Evolutionary conservation across 805 yeast species (phyloP), one percentile per base, ranked within the genome.

Genomic region (Candida glaebosa): DNA sequence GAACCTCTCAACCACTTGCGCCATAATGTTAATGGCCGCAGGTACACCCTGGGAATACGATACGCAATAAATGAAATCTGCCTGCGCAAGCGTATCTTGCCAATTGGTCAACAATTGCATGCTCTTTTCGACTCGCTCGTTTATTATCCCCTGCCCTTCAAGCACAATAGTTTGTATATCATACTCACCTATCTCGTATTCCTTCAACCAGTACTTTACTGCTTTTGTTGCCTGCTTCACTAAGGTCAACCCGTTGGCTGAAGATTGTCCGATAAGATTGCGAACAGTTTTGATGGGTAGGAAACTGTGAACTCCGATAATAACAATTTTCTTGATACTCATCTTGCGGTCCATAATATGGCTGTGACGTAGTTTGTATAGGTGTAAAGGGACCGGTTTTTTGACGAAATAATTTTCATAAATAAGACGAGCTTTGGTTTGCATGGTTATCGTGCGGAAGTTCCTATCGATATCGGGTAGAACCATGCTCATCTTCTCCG

Each of bases 271-370:
- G 10, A 69, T 58, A 19, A 61, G 42, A 3, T 65, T 57, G 31
- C 57, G 54, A 5, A 67, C 71, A 42, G 69, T 52, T 43, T 69
- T 68, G 14, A 58, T 60, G 5, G 75, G 75, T 20, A 68, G 48
- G 40, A 66, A 69, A 17, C 68, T 61, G 52, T 69, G 75, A 10
- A 66, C 56, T 2, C 67, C 64, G 18, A 69, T 54, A 5, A 69
- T 51, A 4, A 67, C 63, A 7, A 61, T 57, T 18, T 52, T 56
- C 20, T 54, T 52, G 15, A 42, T 31, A 37, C 38, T 32, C n/a
- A 42, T 31, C 26, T 49, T 52, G 18, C 43, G 46, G 6, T 34
- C 22, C 10, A 19, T 25, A 7, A 54, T 44, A 12, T 40, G 40
- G 0, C 40, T 22, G 3, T 31, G 34, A 1, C 43, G 34, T 3